These are phyloP conservation scores for Thalia dealbata DNA, from an alignment of 176 grass and related monocot species.

Conservation along the genomic window DNA sequence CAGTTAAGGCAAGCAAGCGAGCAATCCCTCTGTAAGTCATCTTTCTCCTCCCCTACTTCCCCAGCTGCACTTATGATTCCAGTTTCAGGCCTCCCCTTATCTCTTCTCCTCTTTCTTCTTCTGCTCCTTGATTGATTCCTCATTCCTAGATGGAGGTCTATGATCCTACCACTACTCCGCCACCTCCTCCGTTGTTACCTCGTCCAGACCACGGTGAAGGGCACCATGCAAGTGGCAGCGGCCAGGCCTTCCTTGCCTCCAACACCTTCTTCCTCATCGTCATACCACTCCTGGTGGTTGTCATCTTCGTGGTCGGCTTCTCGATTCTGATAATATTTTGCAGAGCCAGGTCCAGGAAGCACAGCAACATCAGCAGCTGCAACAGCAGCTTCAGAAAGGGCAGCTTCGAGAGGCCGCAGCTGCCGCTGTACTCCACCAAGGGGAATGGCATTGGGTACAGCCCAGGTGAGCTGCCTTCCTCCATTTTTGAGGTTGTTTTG, in stretches of 20 bases:
- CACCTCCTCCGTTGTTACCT: constrained; percentile 7
- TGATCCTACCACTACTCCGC: constrained; percentile 6
- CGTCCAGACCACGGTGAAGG: not conserved
- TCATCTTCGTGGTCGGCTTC: constrained; percentile 17
- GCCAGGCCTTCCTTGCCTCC: constrained; percentile 2
- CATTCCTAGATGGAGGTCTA: constrained; percentile 12
- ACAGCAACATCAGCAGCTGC: constrained; percentile 4
- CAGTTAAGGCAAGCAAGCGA: not conserved
- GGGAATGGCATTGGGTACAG: constrained; percentile 16
- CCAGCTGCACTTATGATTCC: not conserved
- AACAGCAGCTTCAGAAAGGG: constrained; percentile 31
- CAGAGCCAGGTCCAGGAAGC: constrained; percentile 25
- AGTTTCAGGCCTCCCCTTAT: not conserved
- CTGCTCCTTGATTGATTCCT: not conserved
- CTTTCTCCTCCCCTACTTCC: not conserved
- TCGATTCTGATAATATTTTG: constrained; percentile 19
- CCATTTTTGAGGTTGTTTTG: not conserved
- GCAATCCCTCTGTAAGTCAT: too few relatives aligned
- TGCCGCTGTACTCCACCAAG: constrained; percentile 18
- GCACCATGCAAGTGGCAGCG: not conserved
- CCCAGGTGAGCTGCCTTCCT: constrained; percentile 19
- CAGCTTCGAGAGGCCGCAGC: constrained; percentile 7
- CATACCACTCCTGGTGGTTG: constrained; percentile 16
- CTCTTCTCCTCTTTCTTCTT: constrained; percentile 10
- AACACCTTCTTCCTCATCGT: constrained; percentile 28